Conservation (phyloP, 1,284 basidiomycete genomes). For the Heimioporus retisporus region DNA sequence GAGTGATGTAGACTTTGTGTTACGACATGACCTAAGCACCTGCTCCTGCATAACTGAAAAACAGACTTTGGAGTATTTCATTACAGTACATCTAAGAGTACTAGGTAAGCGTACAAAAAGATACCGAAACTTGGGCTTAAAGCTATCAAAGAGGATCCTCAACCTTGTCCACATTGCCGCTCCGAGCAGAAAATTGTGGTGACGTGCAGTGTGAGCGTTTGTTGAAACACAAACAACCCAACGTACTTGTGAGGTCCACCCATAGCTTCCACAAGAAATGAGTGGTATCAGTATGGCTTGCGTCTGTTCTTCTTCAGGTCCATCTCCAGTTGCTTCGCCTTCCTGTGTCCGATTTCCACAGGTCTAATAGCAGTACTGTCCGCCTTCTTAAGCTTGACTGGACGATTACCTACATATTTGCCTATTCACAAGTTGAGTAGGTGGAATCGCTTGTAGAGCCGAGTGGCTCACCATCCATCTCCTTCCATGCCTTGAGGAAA, state of each 20-base stretch:
- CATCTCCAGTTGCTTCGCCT: constrained; percentile 84
- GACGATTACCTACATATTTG: constrained; percentile 97
- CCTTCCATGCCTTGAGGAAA: constrained; percentile 98
- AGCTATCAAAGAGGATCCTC: constrained; percentile 9
- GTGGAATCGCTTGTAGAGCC: constrained; percentile 10
- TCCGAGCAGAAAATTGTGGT: constrained; percentile 17
- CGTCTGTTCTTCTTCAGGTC: constrained; percentile 86
- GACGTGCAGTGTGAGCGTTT: constrained; percentile 28
- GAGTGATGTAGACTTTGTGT: not conserved
- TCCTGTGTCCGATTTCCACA: constrained; percentile 94
- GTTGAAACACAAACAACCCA: constrained; percentile 28
- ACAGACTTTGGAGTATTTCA: not conserved
- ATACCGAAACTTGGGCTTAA: not conserved
- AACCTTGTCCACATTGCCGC: constrained; percentile 19
- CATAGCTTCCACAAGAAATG: constrained; percentile 2
- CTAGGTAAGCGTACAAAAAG: constrained; percentile 12
- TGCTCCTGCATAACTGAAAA: not conserved
- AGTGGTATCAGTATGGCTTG: constrained; percentile 69
- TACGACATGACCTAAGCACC: constrained; percentile 30
- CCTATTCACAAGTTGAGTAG: constrained; percentile 58
- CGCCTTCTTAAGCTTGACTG: constrained; percentile 92
- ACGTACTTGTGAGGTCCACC: constrained; percentile 38
- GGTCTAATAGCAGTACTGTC: constrained; percentile 86
- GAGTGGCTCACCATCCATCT: constrained; percentile 90
- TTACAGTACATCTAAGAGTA: constrained; percentile 13